Conservation (phyloP, 176 grass and related monocot species). For the Cocos nucifera region DNA sequence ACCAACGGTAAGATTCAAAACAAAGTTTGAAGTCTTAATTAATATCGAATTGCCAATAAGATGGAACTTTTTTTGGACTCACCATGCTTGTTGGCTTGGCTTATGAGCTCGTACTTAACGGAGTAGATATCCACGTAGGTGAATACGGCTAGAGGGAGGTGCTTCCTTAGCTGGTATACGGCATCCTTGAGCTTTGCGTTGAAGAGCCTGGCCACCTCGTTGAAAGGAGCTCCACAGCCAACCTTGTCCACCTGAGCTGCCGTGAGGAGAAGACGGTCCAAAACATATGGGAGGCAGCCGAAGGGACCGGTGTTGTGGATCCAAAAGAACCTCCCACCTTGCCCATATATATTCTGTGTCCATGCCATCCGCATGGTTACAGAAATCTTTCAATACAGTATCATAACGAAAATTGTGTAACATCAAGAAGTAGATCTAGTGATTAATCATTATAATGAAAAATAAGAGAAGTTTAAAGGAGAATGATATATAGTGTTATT, state of each 20-base stretch:
- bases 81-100: slow-evolving; percentile 58
- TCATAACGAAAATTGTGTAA: no score
- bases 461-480: no score
- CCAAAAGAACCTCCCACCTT: slow-evolving; percentile 81
- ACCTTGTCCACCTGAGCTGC: slow-evolving; percentile 23
- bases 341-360: slow-evolving; percentile 39
- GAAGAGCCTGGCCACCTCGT: slow-evolving; percentile 66
- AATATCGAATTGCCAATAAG: no score
- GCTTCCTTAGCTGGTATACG: slow-evolving; percentile 47
- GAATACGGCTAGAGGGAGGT: slow-evolving; percentile 40
- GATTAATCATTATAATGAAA: no score
- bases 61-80: not conserved
- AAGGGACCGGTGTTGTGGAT: slow-evolving; percentile 93
- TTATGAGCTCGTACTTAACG: slow-evolving; percentile 70
- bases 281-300: slow-evolving; percentile 79
- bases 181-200: slow-evolving; percentile 67
- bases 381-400: not conserved
- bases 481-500: no score
- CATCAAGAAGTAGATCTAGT: no score
- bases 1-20: no score
- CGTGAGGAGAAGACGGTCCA: slow-evolving; percentile 30
- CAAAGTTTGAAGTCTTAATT: no score
- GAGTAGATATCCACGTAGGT: slow-evolving; percentile 85
- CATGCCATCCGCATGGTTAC: not conserved
- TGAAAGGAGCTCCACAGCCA: slow-evolving; percentile 65